Conservation (phyloP, 1,284 basidiomycete species). For the Athelia psychrophila region DNA sequence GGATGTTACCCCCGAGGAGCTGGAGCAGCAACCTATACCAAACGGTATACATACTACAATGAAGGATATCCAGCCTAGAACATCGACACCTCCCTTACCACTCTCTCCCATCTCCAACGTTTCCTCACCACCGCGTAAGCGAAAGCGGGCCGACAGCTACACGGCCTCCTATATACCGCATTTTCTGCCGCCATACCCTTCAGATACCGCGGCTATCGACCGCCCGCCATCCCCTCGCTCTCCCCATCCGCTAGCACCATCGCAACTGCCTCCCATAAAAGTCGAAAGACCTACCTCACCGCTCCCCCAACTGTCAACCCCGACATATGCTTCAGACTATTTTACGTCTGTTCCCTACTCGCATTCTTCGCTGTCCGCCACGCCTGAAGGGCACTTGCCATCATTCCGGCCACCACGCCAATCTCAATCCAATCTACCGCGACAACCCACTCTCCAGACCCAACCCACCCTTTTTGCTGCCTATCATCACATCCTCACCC, state of each 20-base stretch:
- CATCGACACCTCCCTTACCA: conserved; percentile 42
- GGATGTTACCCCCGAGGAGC: conserved; percentile 15
- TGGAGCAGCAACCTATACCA: conserved; percentile 7
- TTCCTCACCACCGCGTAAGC: conserved; percentile 50
- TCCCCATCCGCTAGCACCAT: conserved; percentile 30
- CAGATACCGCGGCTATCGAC: conserved; percentile 29
- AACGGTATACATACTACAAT: conserved; percentile 6
- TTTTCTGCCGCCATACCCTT: conserved; percentile 67
- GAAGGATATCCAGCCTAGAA: conserved; percentile 18
- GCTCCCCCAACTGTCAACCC: conserved; percentile 34
- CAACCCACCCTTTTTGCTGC: conserved; percentile 63
- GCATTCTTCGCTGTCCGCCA: conserved; percentile 58
- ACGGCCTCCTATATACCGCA: conserved; percentile 58
- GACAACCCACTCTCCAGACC: conserved; percentile 42
- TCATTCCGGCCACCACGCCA: conserved; percentile 22
- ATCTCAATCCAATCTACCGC: conserved; percentile 16
- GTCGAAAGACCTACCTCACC: conserved; percentile 27
- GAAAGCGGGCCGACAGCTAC: conserved; percentile 53
- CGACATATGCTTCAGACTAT: conserved; percentile 61
- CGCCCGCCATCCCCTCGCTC: conserved; percentile 28
- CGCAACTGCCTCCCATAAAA: conserved; percentile 27
- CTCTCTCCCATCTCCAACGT: conserved; percentile 59
- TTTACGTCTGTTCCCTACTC: conserved; percentile 65
- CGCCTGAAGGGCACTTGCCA: conserved; percentile 68
- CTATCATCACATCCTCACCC: conserved; percentile 70